phyloP scores from a whole-genome alignment of 2,329 filamentous ascomycete genomes.

The Aspergillus neotritici region DNA sequence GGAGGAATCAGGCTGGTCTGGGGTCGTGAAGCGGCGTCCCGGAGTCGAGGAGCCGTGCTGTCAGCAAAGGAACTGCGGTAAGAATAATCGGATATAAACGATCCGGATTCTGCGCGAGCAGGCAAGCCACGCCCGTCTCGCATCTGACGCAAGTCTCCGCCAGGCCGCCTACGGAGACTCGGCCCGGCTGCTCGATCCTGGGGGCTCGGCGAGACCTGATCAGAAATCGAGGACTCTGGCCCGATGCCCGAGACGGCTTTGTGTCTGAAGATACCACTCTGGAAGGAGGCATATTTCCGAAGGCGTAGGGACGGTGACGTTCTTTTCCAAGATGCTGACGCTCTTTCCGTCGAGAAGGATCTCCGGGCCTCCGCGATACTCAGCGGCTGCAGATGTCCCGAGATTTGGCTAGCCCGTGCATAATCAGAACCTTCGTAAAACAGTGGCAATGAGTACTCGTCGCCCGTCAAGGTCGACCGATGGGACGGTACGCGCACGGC shows the following conservation, averaged over 20 bases:
- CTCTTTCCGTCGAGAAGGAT: constrained; percentile 26
- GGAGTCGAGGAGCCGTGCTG: constrained; percentile 12
- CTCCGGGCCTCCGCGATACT: constrained; percentile 16
- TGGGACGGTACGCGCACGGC: constrained; percentile 16
- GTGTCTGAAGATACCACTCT: constrained; percentile 36
- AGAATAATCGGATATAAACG: constrained; percentile 33
- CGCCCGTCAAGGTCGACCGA: constrained; percentile 18
- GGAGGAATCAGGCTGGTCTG: constrained; percentile 25
- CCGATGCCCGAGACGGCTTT: constrained; percentile 24
- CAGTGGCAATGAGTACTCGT: constrained; percentile 25
- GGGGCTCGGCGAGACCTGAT: constrained; percentile 9
- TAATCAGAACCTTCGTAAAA: constrained; percentile 22
- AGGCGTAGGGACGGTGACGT: constrained; percentile 32
- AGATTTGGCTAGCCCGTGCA: constrained; percentile 8
- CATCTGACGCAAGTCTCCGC: constrained; percentile 66
- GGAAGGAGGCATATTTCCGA: constrained; percentile 43
- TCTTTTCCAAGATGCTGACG: constrained; percentile 20
- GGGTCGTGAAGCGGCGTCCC: constrained; percentile 18
- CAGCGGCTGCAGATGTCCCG: constrained; percentile 14
- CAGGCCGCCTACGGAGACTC: constrained; percentile 65
- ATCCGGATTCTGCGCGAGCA: constrained; percentile 30
- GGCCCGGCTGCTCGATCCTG: constrained; percentile 34
- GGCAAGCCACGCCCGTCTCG: constrained; percentile 60
- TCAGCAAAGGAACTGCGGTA: constrained; percentile 26
- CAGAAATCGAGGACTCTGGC: constrained; percentile 11